A percentile compares a stretch with the other conserved stretches of the same genome.
Conservation (phyloP, 2,329 filamentous ascomycete species). For the Fusarium guadeloupense region DNA sequence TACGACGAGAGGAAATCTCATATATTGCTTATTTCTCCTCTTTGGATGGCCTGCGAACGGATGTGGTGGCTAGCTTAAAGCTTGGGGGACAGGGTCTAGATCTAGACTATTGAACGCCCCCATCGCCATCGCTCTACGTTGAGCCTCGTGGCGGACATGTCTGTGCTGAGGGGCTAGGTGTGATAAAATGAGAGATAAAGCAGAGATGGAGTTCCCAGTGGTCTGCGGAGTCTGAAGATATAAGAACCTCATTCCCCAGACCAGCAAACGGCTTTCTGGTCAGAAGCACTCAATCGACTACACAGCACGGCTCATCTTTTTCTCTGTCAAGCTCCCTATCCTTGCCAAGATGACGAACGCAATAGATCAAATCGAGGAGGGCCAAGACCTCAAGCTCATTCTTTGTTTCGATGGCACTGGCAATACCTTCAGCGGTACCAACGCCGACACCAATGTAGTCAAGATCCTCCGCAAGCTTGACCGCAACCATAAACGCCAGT, state of each 20-base stretch:
- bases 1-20: not conserved
- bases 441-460: conserved; percentile 62
- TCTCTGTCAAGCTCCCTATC: not conserved
- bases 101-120: not conserved
- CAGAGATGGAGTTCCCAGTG: not conserved
- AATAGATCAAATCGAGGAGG: not conserved
- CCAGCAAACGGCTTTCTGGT: no score
- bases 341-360: not conserved
- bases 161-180: not conserved
- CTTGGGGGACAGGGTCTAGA: not conserved
- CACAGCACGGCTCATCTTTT: not conserved
- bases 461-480: conserved; percentile 60
- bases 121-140: not conserved
- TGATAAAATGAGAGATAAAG: not conserved
- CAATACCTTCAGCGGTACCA: conserved; percentile 55
- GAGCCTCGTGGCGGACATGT: not conserved
- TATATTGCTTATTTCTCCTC: not conserved
- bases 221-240: not conserved
- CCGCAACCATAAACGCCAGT: conserved; percentile 53
- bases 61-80: not conserved
- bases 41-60: not conserved
- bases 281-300: not conserved
- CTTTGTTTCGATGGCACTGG: conserved; percentile 61
- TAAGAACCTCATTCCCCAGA: no score
- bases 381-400: conserved; percentile 48